A percentile compares a stretch with the other conserved stretches of the same genome.
Conservation (phyloP, 1,139 yeast genomes). For the Geotrichum restrictum region DNA sequence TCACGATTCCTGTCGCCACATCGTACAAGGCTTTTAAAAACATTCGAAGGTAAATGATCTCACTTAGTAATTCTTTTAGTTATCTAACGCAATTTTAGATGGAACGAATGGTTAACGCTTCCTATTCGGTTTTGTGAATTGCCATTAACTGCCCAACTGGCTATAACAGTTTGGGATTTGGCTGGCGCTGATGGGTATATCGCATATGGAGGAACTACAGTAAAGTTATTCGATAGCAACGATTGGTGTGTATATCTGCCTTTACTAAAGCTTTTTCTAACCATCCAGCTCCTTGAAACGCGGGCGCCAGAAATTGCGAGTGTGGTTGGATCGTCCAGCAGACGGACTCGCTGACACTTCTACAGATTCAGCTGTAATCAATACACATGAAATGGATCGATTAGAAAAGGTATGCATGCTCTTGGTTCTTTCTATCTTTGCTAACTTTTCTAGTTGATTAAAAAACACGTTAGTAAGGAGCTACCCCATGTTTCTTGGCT, state of each 20-base stretch:
- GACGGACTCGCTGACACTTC: slow-evolving; percentile 35
- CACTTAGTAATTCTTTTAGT: background rate
- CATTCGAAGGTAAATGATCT: slow-evolving; percentile 27
- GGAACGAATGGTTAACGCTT: slow-evolving; percentile 64
- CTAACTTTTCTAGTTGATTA: slow-evolving; percentile 41
- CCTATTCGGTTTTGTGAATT: slow-evolving; percentile 71
- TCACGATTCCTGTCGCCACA: slow-evolving; percentile 67
- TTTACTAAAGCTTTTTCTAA: slow-evolving; percentile 10
- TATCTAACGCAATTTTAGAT: slow-evolving; percentile 26
- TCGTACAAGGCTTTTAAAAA: slow-evolving; percentile 57
- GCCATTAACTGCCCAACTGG: slow-evolving; percentile 56
- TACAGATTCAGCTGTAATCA: slow-evolving; percentile 34
- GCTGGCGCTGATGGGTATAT: slow-evolving; percentile 52
- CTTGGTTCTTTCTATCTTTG: background rate
- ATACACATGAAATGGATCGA: slow-evolving; percentile 37
- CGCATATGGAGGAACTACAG: slow-evolving; percentile 54
- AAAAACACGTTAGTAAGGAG: slow-evolving; percentile 67
- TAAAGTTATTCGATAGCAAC: slow-evolving; percentile 53
- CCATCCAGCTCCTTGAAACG: slow-evolving; percentile 46
- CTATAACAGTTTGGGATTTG: slow-evolving; percentile 63
- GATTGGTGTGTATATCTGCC: slow-evolving; percentile 29
- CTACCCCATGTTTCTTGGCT: slow-evolving; percentile 66
- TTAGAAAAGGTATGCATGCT: slow-evolving; percentile 42
- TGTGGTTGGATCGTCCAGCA: slow-evolving; percentile 40
- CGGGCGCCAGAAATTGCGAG: slow-evolving; percentile 53